Conservation (phyloP, 805 yeast species). For the Sugiyamaella mastotermitis region DNA sequence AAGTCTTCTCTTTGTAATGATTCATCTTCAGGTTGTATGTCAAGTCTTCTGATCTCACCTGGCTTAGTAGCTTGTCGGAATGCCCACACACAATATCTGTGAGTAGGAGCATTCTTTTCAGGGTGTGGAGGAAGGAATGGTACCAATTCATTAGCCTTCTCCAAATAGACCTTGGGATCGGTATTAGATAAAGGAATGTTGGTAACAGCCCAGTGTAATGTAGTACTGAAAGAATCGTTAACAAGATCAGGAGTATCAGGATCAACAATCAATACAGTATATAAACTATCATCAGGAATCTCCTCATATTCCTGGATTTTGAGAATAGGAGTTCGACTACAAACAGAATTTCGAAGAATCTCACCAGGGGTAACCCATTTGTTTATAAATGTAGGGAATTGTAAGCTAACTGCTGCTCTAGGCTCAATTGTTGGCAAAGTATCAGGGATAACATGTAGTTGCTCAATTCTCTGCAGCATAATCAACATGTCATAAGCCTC, state of each 20-base stretch:
- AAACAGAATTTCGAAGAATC: conserved; percentile 64
- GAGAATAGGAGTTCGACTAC: conserved; percentile 70
- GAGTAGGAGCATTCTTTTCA: conserved; percentile 78
- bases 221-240: conserved; percentile 62
- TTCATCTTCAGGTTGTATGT: conserved; percentile 12
- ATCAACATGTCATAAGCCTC: conserved; percentile 62
- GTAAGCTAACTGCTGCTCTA: conserved; percentile 62
- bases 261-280: conserved; percentile 76
- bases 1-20: conserved; percentile 43
- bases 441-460: conserved; percentile 81
- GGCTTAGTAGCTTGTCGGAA: conserved; percentile 53
- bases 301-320: conserved; percentile 66
- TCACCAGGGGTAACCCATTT: conserved; percentile 78
- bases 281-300: conserved; percentile 44
- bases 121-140: conserved; percentile 80
- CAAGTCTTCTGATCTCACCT: conserved; percentile 3
- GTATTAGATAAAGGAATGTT: conserved; percentile 57
- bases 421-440: conserved; percentile 88
- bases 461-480: conserved; percentile 88
- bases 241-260: conserved; percentile 84
- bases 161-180: conserved; percentile 46
- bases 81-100: conserved; percentile 86
- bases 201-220: conserved; percentile 69
- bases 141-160: conserved; percentile 33
- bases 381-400: conserved; percentile 57